phyloP scores from a whole-genome alignment of 257 asterid genomes.

The Plantago elongata region DNA sequence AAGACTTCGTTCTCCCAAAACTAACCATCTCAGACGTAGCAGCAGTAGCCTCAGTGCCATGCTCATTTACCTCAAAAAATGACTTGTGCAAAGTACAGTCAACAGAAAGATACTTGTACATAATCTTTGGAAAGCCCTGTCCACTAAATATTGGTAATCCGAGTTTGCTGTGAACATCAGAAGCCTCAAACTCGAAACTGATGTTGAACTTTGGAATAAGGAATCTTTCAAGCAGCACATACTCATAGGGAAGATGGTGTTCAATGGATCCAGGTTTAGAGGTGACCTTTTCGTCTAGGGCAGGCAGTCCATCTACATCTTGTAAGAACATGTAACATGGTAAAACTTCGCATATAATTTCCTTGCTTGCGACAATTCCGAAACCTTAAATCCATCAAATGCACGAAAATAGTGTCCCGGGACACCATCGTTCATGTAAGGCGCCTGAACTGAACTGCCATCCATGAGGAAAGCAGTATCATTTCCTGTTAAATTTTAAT shows the following conservation, averaged over 20 bases:
- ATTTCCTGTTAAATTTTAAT: too few relatives aligned
- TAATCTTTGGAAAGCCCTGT: too few relatives aligned
- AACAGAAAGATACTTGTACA: too few relatives aligned
- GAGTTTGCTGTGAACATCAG: too few relatives aligned
- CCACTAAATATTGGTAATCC: too few relatives aligned
- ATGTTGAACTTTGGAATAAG: slow-evolving; percentile 43
- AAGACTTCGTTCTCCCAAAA: too few relatives aligned
- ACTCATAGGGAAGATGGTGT: slow-evolving; percentile 26
- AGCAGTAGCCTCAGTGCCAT: slow-evolving; percentile 61
- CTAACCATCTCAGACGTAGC: slow-evolving; percentile 26
- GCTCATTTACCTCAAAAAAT: slow-evolving; percentile 50
- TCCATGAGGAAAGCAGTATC: too few relatives aligned
- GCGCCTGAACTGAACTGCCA: too few relatives aligned
- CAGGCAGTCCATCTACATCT: slow-evolving; percentile 31
- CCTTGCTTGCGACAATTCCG: slow-evolving; percentile 25
- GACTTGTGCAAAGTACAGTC: slow-evolving; percentile 46
- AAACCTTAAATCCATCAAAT: too few relatives aligned
- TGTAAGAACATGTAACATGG: slow-evolving; percentile 45
- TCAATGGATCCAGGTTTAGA: slow-evolving; percentile 32
- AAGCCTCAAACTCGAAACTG: slow-evolving; percentile 26
- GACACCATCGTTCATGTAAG: too few relatives aligned
- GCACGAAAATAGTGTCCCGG: too few relatives aligned
- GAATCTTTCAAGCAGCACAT: slow-evolving; percentile 27
- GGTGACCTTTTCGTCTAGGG: slow-evolving; percentile 26
- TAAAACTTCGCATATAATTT: slow-evolving; percentile 32